Evolutionary conservation across 768 basidiomycete genomes (phyloP).

Genomic region (Cystobasidiopsis lactophilus): DNA sequence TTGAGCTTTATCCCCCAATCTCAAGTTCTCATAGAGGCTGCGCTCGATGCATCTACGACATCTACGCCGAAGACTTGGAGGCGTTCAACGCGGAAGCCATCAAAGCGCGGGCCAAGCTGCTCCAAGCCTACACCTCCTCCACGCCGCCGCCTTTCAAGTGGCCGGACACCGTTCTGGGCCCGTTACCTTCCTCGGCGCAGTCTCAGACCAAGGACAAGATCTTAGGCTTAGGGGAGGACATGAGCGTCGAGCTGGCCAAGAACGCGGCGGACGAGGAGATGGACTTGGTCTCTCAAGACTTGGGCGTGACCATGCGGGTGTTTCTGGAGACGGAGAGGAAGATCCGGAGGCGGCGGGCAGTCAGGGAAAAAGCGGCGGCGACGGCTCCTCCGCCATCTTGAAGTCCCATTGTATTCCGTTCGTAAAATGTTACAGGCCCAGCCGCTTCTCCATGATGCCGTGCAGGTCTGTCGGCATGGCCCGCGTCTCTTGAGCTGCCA

Average conservation of each 20-base stretch:
- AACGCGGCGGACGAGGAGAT: too few species aligned
- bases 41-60: neutral
- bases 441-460: constrained; percentile 43
- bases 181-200: neutral
- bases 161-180: neutral
- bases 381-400: too few species aligned
- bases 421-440: constrained; percentile 1
- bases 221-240: neutral
- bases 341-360: neutral
- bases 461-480: constrained; percentile 33
- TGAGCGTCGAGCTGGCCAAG: neutral
- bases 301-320: neutral
- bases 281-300: neutral
- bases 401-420: neutral
- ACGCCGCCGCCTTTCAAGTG: neutral
- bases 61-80: neutral
- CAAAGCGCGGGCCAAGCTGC: neutral
- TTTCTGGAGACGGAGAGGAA: neutral
- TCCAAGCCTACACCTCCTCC: neutral
- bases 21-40: neutral
- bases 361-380: neutral
- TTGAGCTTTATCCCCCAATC: too few species aligned
- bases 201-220: neutral
- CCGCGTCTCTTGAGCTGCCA: constrained; percentile 31
- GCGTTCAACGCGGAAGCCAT: neutral